Conservation (phyloP, 257 asterid genomes). For the Echium plantagineum region DNA sequence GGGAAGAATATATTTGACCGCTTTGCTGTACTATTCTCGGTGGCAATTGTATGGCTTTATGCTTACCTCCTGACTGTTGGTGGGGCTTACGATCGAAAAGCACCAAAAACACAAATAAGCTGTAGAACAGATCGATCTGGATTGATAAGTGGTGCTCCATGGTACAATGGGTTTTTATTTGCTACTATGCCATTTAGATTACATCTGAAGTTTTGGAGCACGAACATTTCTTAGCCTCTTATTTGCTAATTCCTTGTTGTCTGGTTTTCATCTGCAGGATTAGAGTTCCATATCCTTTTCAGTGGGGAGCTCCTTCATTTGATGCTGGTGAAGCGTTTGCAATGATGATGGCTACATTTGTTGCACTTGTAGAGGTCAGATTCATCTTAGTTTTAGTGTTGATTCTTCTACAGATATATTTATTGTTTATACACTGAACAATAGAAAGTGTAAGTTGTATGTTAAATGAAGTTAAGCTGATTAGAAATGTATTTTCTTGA, state of each 20-base stretch:
- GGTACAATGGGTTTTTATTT: constrained; percentile 28
- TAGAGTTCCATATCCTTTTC: constrained; percentile 38
- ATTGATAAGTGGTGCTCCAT: constrained; percentile 76
- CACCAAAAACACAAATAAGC: constrained; percentile 76
- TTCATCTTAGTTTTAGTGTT: background rate
- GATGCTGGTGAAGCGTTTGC: constrained; percentile 40
- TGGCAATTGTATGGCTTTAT: constrained; percentile 58
- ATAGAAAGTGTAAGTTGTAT: too few species aligned
- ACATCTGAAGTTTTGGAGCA: background rate
- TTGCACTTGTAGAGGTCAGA: constrained; percentile 25
- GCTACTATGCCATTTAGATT: background rate
- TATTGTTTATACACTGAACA: too few species aligned
- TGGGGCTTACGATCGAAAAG: constrained; percentile 67
- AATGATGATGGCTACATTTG: constrained; percentile 35
- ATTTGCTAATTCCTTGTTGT: background rate
- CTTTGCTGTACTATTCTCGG: constrained; percentile 55
- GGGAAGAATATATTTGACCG: constrained; percentile 54
- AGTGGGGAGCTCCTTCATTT: constrained; percentile 39
- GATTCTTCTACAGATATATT: too few species aligned
- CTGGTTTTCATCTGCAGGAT: constrained; percentile 22
- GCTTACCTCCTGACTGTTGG: constrained; percentile 83
- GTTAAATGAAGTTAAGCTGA: too few species aligned
- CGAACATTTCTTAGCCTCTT: background rate
- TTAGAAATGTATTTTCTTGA: constrained; percentile 4
- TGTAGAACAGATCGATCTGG: constrained; percentile 95